Evolutionary conservation across 2,329 filamentous ascomycete species (phyloP), one percentile per base, ranked within the genome.

Genomic region (Thyridium curvatum): DNA sequence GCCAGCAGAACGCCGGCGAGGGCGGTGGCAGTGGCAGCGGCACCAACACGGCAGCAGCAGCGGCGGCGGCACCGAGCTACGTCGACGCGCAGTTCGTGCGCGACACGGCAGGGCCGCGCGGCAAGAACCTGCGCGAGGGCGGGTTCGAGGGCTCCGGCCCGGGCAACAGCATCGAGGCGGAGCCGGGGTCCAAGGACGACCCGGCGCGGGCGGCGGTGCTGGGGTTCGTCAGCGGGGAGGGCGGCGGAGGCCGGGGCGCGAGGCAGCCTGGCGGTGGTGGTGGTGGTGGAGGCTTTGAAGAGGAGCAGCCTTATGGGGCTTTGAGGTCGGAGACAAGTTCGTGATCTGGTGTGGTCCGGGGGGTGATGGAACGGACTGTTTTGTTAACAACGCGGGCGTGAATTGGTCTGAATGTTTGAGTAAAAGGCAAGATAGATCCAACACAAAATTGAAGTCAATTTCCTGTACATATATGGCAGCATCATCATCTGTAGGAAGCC

Each of bases 41-140:
- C n/a, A n/a, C n/a, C n/a, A n/a, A n/a, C n/a, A n/a, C n/a, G n/a
- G n/a, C n/a, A n/a, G n/a, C n/a, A n/a, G n/a, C n/a, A n/a, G n/a
- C n/a, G n/a, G n/a, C 28, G 18, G 12, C 43, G 8, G 53, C 53
- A 13, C 52, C 52, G 5, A 44, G 38, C 3, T 55, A 55, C 38
- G 46, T 48, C 8, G 26, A 35, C 26, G 38, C 12, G 29, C 41
- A 46, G 39, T 34, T 30, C 12, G 28, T 14, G 10, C 33, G 34
- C 8, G 46, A 44, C 18, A n/a, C 31, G n/a, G 34, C 26, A n/a
- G 39, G 44, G 3, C 52, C 52, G 28, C 47, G 53, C 26, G 54
- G 53, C 10, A 50, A 46, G 49, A 52, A 54, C 34, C 39, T 57
- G 26, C 47, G 34, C 4, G 53, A 55, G 41, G 51, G 51, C 18